Evolutionary conservation across 225 moss, liverwort and hornwort species (phyloP), one percentile per base, ranked within the genome.

Genomic region (Asterella californica): DNA sequence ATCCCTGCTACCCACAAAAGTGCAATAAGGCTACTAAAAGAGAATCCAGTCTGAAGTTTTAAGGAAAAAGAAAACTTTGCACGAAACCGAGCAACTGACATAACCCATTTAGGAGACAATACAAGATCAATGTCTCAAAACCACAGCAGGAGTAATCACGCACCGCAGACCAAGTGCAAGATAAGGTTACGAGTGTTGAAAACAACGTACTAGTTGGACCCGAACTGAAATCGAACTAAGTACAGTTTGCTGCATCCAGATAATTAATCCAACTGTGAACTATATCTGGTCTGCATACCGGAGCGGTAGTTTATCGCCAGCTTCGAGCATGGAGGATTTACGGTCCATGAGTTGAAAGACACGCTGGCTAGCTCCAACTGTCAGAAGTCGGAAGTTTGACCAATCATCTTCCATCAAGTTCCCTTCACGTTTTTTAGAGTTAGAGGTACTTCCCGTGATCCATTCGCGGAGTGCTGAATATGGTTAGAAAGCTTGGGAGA

Each of bases 341-440:
- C 97, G 92, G 79, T 99, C 97, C 55, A 94, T 80, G 77, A 99
- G 88, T 78, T 99, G 94, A 74, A 99, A 99, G 81, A 99, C 97
- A 49, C 97, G 87, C 72, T 91, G 93, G 82, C 97, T 99, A 63
- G 97, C 97, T 83, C 97, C 97, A 33, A 90, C 80, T 74, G 97
- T 94, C 81, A n/a, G n/a, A n/a, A n/a, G n/a, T n/a, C n/a, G n/a
- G n/a, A n/a, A n/a, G n/a, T n/a, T n/a, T n/a, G n/a, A n/a, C n/a
- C n/a, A n/a, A n/a, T n/a, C n/a, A n/a, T n/a, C n/a, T n/a, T n/a
- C n/a, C n/a, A n/a, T n/a, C n/a, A n/a, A n/a, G n/a, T n/a, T n/a
- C n/a, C n/a, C n/a, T n/a, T n/a, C n/a, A n/a, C n/a, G n/a, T n/a
- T n/a, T n/a, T n/a, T n/a, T n/a, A n/a, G n/a, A n/a, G n/a, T n/a